Evolutionary conservation across 495 filamentous ascomycete species (phyloP).

Genomic region (Hypoxylon fragiforme): DNA sequence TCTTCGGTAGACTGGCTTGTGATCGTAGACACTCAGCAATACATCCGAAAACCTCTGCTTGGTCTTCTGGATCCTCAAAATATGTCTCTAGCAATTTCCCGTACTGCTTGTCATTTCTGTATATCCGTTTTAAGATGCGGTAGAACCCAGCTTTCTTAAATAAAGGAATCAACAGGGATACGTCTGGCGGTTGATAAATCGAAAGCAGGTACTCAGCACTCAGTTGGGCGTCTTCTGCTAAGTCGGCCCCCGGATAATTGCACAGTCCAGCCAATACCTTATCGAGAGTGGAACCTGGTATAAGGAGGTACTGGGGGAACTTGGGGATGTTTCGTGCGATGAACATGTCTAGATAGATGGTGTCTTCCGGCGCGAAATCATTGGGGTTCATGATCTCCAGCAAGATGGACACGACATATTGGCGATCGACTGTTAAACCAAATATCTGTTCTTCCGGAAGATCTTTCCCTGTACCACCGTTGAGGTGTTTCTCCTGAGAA

Average conservation of each 20-base stretch:
- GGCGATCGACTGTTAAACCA: constrained; percentile 78
- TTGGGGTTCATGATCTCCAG: constrained; percentile 80
- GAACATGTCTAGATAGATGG: constrained; percentile 97
- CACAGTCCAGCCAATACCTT: constrained; percentile 82
- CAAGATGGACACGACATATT: constrained; percentile 86
- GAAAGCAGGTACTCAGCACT: constrained; percentile 95
- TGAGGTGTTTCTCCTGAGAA: constrained; percentile 57
- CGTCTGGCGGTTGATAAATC: constrained; percentile 85
- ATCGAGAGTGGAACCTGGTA: constrained; percentile 82
- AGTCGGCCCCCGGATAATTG: constrained; percentile 74
- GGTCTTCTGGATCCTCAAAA: constrained; percentile 82
- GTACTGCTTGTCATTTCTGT: constrained; percentile 78
- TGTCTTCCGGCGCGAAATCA: constrained; percentile 76
- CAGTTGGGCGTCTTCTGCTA: constrained; percentile 92
- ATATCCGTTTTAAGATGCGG: constrained; percentile 89
- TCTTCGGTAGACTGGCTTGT: constrained; percentile 68
- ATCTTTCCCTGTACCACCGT: constrained; percentile 52
- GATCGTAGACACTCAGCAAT: constrained; percentile 78
- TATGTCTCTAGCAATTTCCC: constrained; percentile 76
- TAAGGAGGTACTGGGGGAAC: constrained; percentile 91
- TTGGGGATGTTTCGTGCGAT: constrained; percentile 94
- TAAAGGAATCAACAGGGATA: constrained; percentile 70
- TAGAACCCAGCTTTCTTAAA: constrained; percentile 85
- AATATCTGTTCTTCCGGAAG: constrained; percentile 65
- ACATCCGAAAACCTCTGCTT: constrained; percentile 72